A percentile compares a stretch with the other conserved stretches of the same genome.
Conservation (phyloP, 805 yeast species). For the Teunomyces gatunensis region DNA sequence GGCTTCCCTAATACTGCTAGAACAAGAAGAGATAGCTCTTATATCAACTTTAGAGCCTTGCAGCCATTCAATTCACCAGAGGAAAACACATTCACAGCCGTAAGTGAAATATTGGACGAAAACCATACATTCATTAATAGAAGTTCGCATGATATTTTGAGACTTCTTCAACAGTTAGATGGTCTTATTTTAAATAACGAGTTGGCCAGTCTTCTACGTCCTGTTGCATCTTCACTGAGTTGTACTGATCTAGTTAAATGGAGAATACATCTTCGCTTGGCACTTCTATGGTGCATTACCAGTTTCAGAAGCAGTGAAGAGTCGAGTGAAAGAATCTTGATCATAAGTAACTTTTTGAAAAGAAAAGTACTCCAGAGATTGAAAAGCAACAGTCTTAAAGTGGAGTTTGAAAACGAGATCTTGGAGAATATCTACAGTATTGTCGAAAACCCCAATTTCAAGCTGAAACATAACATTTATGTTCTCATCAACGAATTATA, state of each 20-base stretch:
- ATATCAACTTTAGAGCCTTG: neutral
- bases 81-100: conserved; percentile 2
- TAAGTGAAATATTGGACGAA: neutral
- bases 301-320: conserved; percentile 30
- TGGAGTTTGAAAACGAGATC: conserved; percentile 45
- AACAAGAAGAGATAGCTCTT: conserved; percentile 4
- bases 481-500: conserved; percentile 53
- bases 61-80: conserved; percentile 1
- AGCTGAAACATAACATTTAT: conserved; percentile 27
- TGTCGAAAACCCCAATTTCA: conserved; percentile 16
- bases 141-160: conserved; percentile 26
- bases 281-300: conserved; percentile 41
- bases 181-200: conserved; percentile 27
- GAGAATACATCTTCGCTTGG: conserved; percentile 33
- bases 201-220: conserved; percentile 26
- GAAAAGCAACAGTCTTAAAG: conserved; percentile 27
- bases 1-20: neutral
- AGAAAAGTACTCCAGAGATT: conserved; percentile 29
- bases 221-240: conserved; percentile 8
- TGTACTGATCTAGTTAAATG: conserved; percentile 16
- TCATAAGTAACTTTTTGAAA: conserved; percentile 46
- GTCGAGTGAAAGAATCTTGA: conserved; percentile 31
- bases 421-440: conserved; percentile 37
- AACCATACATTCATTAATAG: conserved; percentile 22
- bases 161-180: conserved; percentile 38